These are phyloP conservation scores for Leccinum longicurvipes DNA, from an alignment of 768 basidiomycete genomes.

Conservation along the genomic window DNA sequence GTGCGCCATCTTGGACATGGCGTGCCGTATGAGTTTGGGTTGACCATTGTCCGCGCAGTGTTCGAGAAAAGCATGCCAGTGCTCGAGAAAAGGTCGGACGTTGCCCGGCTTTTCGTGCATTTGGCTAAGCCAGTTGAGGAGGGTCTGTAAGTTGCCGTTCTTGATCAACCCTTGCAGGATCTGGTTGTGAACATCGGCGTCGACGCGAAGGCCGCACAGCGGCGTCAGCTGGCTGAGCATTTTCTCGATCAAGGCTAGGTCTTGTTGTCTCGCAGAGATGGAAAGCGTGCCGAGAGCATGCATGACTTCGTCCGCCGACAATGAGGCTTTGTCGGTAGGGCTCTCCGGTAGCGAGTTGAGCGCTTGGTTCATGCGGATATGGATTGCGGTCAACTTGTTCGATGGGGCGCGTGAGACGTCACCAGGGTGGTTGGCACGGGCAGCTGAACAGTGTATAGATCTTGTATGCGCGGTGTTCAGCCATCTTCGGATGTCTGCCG, in stretches of 20 bases:
- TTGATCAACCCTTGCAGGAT: conserved; percentile 49
- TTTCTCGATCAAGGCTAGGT: conserved; percentile 52
- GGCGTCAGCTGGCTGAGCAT: conserved; percentile 48
- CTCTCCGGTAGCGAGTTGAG: conserved; percentile 20
- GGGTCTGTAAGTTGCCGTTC: conserved; percentile 41
- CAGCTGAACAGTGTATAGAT: not conserved
- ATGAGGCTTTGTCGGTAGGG: conserved; percentile 3
- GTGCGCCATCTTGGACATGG: conserved; percentile 36
- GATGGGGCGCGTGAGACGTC: conserved; percentile 10
- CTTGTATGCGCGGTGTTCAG: conserved; percentile 12
- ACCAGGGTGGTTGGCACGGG: conserved; percentile 3
- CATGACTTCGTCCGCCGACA: conserved; percentile 32
- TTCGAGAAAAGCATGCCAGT: conserved; percentile 55
- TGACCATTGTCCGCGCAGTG: conserved; percentile 32
- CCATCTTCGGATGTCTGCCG: conserved; percentile 23
- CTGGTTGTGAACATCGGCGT: conserved; percentile 44
- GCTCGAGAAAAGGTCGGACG: conserved; percentile 44
- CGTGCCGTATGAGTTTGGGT: conserved; percentile 23
- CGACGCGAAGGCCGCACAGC: conserved; percentile 45
- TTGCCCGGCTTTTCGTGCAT: conserved; percentile 51
- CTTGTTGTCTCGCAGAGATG: conserved; percentile 47
- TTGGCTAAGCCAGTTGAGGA: conserved; percentile 48
- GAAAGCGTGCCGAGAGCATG: conserved; percentile 46
- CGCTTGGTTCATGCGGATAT: conserved; percentile 21
- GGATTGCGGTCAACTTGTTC: conserved; percentile 20